Conservation (phyloP, 805 yeast genomes). For the Myxozyma sirexii region DNA sequence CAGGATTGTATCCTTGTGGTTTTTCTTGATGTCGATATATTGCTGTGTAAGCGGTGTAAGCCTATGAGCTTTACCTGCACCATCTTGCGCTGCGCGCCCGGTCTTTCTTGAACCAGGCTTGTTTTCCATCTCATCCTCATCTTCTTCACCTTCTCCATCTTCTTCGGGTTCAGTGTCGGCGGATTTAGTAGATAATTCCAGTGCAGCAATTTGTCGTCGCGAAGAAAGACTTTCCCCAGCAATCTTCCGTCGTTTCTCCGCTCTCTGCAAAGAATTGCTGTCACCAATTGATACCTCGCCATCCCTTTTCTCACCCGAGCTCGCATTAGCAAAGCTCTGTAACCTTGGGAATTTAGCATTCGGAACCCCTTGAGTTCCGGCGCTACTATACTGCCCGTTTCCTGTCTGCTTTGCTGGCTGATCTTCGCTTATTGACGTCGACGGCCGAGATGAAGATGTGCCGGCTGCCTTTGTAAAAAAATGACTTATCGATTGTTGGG, state of each 20-base stretch:
- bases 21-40: constrained; percentile 62
- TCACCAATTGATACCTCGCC: not conserved
- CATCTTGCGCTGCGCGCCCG: not conserved
- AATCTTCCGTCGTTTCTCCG: constrained; percentile 7
- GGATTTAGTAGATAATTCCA: not conserved
- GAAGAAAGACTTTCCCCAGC: constrained; percentile 4
- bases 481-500: not conserved
- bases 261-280: not conserved
- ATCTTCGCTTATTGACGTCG: too few relatives aligned
- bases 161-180: not conserved
- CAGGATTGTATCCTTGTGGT: constrained; percentile 66
- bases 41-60: constrained; percentile 84
- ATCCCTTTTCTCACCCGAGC: not conserved
- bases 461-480: not conserved
- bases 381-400: too few relatives aligned
- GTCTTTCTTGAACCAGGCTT: not conserved
- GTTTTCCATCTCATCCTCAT: constrained; percentile 1
- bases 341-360: not conserved
- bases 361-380: not conserved
- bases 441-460: too few relatives aligned
- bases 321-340: constrained; percentile 5
- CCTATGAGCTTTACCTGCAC: constrained; percentile 31
- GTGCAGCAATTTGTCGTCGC: not conserved
- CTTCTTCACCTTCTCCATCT: not conserved
- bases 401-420: too few relatives aligned